Conservation (phyloP, 176 grass and related monocot species). For the Raddia distichophylla region DNA sequence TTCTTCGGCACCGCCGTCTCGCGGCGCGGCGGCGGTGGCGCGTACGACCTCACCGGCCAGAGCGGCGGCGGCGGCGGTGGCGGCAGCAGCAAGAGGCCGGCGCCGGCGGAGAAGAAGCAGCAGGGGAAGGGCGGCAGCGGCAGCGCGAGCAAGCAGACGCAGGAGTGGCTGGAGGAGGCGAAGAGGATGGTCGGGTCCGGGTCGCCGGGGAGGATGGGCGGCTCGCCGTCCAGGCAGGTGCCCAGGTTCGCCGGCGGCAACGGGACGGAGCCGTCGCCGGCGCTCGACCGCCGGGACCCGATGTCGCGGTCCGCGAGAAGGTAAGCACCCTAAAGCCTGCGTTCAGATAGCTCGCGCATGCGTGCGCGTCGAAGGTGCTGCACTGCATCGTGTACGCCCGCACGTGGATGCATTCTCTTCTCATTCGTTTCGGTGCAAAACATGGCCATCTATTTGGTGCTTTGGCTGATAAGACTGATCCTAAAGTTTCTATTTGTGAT, state of each 20-base stretch:
- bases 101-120: constrained; percentile 29
- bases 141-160: constrained; percentile 54
- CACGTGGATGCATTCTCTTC: not conserved
- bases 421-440: not conserved
- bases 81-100: constrained; percentile 29
- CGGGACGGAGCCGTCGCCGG: constrained; percentile 39
- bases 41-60: constrained; percentile 50
- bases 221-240: constrained; percentile 51
- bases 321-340: constrained; percentile 22
- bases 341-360: not conserved
- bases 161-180: constrained; percentile 73
- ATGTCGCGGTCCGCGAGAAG: constrained; percentile 69
- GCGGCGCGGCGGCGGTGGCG: constrained; percentile 19
- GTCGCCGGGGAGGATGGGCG: constrained; percentile 46
- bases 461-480: not conserved
- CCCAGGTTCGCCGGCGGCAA: constrained; percentile 52
- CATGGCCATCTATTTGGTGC: not conserved
- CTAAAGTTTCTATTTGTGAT: not conserved
- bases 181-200: constrained; percentile 55
- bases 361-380: not conserved
- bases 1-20: constrained; percentile 62
- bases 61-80: constrained; percentile 28
- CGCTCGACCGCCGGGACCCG: constrained; percentile 66
- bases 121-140: constrained; percentile 9
- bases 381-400: not conserved